phyloP scores from a whole-genome alignment of 768 basidiomycete species.

The Leccinum arenicola region DNA sequence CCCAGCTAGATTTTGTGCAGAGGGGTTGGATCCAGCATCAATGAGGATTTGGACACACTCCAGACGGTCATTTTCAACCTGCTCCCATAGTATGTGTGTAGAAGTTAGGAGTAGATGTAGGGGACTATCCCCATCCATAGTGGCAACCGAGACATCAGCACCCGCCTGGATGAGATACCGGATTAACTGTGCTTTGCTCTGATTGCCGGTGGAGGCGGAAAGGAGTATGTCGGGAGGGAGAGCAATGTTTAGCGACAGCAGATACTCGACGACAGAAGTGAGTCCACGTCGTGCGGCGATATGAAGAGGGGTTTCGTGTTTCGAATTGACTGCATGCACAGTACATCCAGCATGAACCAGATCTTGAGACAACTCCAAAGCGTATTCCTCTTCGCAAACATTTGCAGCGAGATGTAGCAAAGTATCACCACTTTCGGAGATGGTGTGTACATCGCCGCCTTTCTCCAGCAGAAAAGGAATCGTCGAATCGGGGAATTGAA shows the following conservation, averaged over 20 bases:
- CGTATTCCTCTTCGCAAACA: neutral
- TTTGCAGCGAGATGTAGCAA: neutral
- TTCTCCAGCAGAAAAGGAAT: neutral
- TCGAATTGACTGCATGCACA: neutral
- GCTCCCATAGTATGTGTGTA: too few species aligned
- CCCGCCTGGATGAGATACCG: neutral
- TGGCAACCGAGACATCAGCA: neutral
- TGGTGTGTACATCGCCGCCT: neutral
- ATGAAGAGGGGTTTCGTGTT: neutral
- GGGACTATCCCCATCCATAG: neutral
- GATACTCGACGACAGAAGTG: neutral
- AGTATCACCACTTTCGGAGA: neutral
- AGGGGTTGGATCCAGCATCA: neutral
- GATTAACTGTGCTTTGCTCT: neutral
- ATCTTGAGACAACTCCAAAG: neutral
- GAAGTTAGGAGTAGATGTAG: neutral
- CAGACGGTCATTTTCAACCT: neutral
- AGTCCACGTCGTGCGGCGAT: neutral
- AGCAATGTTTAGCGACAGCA: neutral
- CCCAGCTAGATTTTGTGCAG: neutral
- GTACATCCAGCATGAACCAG: neutral
- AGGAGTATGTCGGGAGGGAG: neutral
- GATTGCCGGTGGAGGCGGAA: neutral
- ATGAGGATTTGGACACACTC: slow-evolving; percentile 1
- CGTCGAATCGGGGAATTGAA: neutral